Evolutionary conservation across 495 filamentous ascomycete species (phyloP), one percentile per base, ranked within the genome.

Genomic region (Lentithecium fluviatile): DNA sequence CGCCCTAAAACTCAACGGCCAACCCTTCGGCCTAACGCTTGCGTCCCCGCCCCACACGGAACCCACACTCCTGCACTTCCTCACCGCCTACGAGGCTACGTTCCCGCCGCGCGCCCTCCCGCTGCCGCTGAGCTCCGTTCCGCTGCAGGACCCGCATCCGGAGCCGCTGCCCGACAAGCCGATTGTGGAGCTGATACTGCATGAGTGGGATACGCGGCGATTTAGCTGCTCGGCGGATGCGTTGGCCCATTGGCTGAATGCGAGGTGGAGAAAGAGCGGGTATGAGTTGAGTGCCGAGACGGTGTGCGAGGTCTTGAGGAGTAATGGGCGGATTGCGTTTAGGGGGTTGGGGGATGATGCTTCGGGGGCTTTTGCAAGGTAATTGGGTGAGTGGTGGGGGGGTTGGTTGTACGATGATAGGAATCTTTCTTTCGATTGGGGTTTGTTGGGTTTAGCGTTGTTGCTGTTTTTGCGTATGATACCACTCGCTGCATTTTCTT

Each of bases 81-180:
- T 70, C 6, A 68, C 53, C 25, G 66, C 66, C 15, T 70, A 60
- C 56, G 68, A 70, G 56, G 64, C 64, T 40, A 67, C 67, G 4
- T 69, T 69, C 42, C 66, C 66, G 20, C 56, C 57, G 5, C 62
- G 62, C 38, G 66, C 62, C 5, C 58, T 62, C 15, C 62, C 62
- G 1, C 58, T 65, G 2, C 66, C 66, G 26, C 34, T 65, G 2
- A 50, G 45, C 23, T 21, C 25, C n/a, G 62, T 65, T 7, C 65
- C 65, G 34, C 50, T 67, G 38, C 61, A 65, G 34, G 67, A 65
- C 29, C 62, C 66, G 23, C 10, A 58, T 50, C 60, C 56, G 11
- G 58, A 66, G 40, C 64, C 58, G 25, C 52, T 66, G 25, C 67
- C 64, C 8, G 67, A 69, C 38, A 52, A 49, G 17, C 63, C 67